Evolutionary conservation across 148 eudicot species (phyloP), one percentile per base, ranked within the genome.

Genomic region (Rhododendron mucronatum): DNA sequence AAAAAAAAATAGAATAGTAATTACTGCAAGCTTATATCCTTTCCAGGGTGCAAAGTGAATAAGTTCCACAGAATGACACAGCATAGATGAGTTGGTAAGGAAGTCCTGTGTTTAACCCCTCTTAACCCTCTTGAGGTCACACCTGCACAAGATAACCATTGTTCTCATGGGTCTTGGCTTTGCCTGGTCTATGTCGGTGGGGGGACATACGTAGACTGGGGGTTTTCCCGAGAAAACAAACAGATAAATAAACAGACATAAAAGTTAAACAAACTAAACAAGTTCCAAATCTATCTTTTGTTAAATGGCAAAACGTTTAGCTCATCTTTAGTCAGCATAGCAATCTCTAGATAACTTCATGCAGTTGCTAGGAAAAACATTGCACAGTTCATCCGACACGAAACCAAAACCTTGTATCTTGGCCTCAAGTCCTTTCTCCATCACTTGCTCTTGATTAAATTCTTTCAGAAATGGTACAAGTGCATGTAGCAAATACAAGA

Each of bases 351-450:
- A 73, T 33, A 28, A 12, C 21, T 73, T 73, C 37, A 30, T 73
- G 39, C 37, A 15, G 35, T 73, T 73, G 77, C 41, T 75, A 4
- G 48, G 79, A 76, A 76, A 39, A 41, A 39, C 1, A 76, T 18
- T 39, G 21, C 4, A 39, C 8, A 37, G 71, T 37, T 23, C 53
- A 57, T 11, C 3, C 2, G 15, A 57, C 71, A 82, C 33, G 48
- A 77, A 41, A 79, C 79, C 53, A 48, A 21, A 71, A 89, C 90
- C 91, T 91, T 86, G 90, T 48, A 87, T 79, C 80, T 84, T 89
- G 48, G 91, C 90, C 77, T 91, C 89, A 5, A 86, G 48, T 47
- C 71, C 90, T 80, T 86, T 89, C 61, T 91, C 89, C 78, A 53
- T 78, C 45, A 84, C 77, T 69, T 89, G 91, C 73, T 87, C 92